Evolutionary conservation across 23 red algal species (phyloP), one percentile per base, ranked within the genome.

Genomic region (Gracilaria domingensis): DNA sequence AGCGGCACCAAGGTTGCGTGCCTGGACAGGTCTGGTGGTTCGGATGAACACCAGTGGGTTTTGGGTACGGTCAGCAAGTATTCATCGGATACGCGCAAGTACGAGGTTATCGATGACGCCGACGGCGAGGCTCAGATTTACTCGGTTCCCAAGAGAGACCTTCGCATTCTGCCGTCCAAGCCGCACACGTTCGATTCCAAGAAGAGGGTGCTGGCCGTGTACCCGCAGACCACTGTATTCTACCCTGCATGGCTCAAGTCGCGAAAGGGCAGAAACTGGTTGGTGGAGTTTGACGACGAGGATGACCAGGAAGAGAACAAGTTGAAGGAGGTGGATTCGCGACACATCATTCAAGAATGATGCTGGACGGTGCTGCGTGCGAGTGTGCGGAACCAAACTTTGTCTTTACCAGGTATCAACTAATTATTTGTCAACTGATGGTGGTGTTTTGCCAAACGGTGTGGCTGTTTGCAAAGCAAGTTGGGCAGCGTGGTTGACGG

Each of bases 201-300:
- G 77, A 95, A 78, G 47, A 75, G 70, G 39, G 92, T 98, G 8
- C 76, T 98, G 28, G 96, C 96, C 28, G 87, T 98, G 55, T 98
- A 98, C 78, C 92, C 92, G 16, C 75, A 87, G 32, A 98, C 96
- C 5, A 98, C 91, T 28, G 88, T 93, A 57, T 95, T 98, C 79
- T 98, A 98, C 81, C 87, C 92, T 23, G 96, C 96, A 32, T 70
- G 76, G 49, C 80, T 98, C 55, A 62, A 79, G 17, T 82, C 53
- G 26, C 83, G 93, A 36, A 88, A 86, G 86, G 91, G 87, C 25
- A 78, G 92, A n/a, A 92, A 95, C 61, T 95, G 88, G 66, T 28
- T 93, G 3, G 88, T 95, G 44, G 92, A 95, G 51, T 94, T 94
- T 83, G 96, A 98, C 32, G 91, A 98, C 73, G 95, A 94, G 30